Conservation (phyloP, 805 yeast species). For the Suhomyces sp. region DNA sequence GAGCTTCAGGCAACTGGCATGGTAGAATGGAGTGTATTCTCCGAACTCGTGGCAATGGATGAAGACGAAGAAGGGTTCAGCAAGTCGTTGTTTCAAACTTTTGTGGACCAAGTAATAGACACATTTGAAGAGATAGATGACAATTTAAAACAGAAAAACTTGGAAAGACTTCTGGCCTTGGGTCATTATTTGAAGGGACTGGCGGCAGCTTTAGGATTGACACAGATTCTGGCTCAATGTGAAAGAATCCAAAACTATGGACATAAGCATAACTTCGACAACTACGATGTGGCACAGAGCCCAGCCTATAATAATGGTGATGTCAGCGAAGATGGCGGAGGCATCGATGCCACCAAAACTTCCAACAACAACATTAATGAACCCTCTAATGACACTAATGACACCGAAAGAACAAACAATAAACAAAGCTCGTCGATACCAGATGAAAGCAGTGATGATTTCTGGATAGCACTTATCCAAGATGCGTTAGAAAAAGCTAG, state of each 20-base stretch:
- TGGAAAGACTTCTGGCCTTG: constrained; percentile 62
- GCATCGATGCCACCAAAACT: constrained; percentile 25
- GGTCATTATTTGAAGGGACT: constrained; percentile 96
- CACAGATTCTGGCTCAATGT: constrained; percentile 79
- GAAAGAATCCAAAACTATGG: constrained; percentile 94
- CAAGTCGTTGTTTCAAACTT: constrained; percentile 70
- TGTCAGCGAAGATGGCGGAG: constrained; percentile 18
- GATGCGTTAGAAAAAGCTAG: constrained; percentile 55
- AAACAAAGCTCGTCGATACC: constrained; percentile 10
- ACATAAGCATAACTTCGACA: constrained; percentile 43
- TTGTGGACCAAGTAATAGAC: constrained; percentile 82
- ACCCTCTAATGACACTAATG: constrained; percentile 8
- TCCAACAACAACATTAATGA: constrained; percentile 16
- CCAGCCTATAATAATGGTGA: constrained; percentile 1
- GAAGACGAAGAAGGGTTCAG: constrained; percentile 95
- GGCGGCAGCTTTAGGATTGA: constrained; percentile 89
- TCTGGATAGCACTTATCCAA: constrained; percentile 44
- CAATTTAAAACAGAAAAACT: constrained; percentile 45
- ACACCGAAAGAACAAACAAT: constrained; percentile 7
- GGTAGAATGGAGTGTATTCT: constrained; percentile 85
- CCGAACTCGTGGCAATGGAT: constrained; percentile 90
- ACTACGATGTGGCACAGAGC: constrained; percentile 20
- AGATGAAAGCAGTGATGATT: constrained; percentile 25
- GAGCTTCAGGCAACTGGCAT: constrained; percentile 53
- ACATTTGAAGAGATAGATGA: constrained; percentile 72